Evolutionary conservation across 1,139 yeast genomes (phyloP).

Genomic region (Suhomyces wounanorum): DNA sequence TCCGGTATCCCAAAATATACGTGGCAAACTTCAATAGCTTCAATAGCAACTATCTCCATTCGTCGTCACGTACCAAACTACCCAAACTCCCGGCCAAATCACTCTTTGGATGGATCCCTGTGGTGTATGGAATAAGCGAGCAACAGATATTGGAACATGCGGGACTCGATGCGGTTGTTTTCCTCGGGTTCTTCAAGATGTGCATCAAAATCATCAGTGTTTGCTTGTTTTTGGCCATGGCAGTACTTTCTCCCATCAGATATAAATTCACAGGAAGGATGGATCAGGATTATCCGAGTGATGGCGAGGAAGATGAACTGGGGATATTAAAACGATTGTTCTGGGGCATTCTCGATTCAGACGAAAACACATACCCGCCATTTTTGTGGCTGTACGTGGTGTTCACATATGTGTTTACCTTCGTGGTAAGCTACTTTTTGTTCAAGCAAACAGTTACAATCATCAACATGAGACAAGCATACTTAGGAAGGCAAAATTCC

Average conservation of each 20-base stretch:
- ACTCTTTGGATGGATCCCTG: constrained; percentile 78
- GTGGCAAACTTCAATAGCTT: constrained; percentile 54
- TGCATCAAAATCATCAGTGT: constrained; percentile 62
- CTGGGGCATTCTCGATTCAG: not conserved
- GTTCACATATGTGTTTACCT: constrained; percentile 83
- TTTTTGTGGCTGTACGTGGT: constrained; percentile 61
- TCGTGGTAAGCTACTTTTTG: constrained; percentile 61
- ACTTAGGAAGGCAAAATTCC: constrained; percentile 85
- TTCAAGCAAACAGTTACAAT: constrained; percentile 71
- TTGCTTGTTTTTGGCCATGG: constrained; percentile 62
- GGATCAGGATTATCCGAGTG: constrained; percentile 54
- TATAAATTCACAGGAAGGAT: constrained; percentile 69
- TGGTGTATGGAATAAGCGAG: constrained; percentile 65
- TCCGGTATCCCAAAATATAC: constrained; percentile 70
- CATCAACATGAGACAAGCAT: constrained; percentile 74
- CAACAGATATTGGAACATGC: constrained; percentile 82
- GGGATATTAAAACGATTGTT: constrained; percentile 1
- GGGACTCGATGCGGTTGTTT: constrained; percentile 92
- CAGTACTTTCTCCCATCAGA: constrained; percentile 72
- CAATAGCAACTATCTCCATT: constrained; percentile 47
- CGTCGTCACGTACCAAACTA: constrained; percentile 41
- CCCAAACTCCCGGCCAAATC: constrained; percentile 44
- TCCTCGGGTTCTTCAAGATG: constrained; percentile 77
- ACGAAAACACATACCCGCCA: constrained; percentile 18
- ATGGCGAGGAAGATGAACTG: constrained; percentile 31